Conservation (phyloP, 2,329 filamentous ascomycete species). For the Chaetomiaceae sp. region DNA sequence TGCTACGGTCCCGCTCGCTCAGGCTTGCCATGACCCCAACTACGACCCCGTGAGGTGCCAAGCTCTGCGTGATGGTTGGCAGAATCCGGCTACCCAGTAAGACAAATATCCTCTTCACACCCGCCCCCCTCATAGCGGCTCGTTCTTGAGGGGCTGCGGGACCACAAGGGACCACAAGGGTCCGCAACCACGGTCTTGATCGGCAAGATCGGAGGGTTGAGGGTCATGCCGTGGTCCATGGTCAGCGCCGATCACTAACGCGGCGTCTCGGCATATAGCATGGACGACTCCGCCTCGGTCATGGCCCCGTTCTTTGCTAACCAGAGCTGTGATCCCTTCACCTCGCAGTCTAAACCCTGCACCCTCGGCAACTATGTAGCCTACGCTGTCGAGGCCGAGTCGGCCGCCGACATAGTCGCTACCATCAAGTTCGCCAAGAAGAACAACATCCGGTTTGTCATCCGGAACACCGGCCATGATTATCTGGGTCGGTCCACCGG, state of each 20-base stretch:
- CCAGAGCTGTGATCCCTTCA: constrained; percentile 39
- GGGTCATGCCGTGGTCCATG: too few relatives aligned
- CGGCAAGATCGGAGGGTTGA: not conserved
- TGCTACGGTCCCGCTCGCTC: constrained; percentile 40
- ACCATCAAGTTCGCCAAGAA: constrained; percentile 44
- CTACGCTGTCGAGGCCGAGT: constrained; percentile 37
- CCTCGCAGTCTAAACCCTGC: constrained; percentile 34
- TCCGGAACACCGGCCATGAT: constrained; percentile 51
- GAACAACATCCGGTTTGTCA: constrained; percentile 46
- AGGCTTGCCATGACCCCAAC: constrained; percentile 31
- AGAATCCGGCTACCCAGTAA: constrained; percentile 42
- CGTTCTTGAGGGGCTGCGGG: not conserved
- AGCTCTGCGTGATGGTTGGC: constrained; percentile 42
- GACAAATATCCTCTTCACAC: too few relatives aligned
- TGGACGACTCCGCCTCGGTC: constrained; percentile 30
- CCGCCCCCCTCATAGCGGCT: not conserved
- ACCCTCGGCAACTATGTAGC: constrained; percentile 42
- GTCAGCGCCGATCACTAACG: constrained; percentile 14
- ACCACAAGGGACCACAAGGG: too few relatives aligned
- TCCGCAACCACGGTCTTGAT: not conserved
- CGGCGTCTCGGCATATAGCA: constrained; percentile 18
- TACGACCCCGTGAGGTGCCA: constrained; percentile 45
- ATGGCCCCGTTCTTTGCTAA: constrained; percentile 40
- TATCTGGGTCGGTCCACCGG: constrained; percentile 38
- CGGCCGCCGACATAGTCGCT: constrained; percentile 31